These are phyloP conservation scores for Lecanosticta acicola DNA, from an alignment of 2,329 filamentous ascomycete genomes.

Conservation along the genomic window DNA sequence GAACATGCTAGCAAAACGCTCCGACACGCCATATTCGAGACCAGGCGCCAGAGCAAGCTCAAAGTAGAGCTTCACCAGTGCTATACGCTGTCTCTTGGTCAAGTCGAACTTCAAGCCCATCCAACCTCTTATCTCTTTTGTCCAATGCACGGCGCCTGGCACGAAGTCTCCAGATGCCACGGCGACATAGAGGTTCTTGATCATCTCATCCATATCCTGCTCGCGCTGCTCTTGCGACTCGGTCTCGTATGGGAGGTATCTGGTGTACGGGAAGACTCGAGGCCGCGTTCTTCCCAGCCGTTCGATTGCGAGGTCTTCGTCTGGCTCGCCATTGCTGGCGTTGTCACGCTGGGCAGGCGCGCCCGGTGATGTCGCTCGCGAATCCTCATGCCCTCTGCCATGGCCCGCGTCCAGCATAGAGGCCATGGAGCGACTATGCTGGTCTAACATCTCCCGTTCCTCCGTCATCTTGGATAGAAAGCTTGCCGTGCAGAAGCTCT, in stretches of 20 bases:
- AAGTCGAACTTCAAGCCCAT: constrained; percentile 96
- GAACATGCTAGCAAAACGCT: constrained; percentile 95
- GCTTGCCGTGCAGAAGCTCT: background rate
- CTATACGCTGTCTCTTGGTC: constrained; percentile 73
- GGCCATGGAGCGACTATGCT: background rate
- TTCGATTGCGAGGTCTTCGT: constrained; percentile 43
- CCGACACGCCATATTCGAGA: constrained; percentile 71
- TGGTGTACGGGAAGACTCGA: constrained; percentile 88
- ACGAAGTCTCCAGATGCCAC: constrained; percentile 90
- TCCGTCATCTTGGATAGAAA: constrained; percentile 20
- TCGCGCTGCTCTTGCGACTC: constrained; percentile 76
- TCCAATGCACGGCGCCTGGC: constrained; percentile 93
- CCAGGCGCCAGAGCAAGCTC: constrained; percentile 87
- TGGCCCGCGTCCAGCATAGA: constrained; percentile 22
- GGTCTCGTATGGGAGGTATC: constrained; percentile 79
- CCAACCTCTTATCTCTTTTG: constrained; percentile 91
- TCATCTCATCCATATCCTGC: constrained; percentile 73
- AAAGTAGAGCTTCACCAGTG: constrained; percentile 86
- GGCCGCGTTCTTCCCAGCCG: constrained; percentile 66
- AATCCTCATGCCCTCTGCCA: constrained; percentile 59
- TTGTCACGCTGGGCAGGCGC: constrained; percentile 45
- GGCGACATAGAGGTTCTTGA: constrained; percentile 89
- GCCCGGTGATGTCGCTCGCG: constrained; percentile 80
- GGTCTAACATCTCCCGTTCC: constrained; percentile 4
- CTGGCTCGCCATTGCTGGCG: constrained; percentile 15